phyloP scores from a whole-genome alignment of 306 rosid species.

The Boehmeria nivea region DNA sequence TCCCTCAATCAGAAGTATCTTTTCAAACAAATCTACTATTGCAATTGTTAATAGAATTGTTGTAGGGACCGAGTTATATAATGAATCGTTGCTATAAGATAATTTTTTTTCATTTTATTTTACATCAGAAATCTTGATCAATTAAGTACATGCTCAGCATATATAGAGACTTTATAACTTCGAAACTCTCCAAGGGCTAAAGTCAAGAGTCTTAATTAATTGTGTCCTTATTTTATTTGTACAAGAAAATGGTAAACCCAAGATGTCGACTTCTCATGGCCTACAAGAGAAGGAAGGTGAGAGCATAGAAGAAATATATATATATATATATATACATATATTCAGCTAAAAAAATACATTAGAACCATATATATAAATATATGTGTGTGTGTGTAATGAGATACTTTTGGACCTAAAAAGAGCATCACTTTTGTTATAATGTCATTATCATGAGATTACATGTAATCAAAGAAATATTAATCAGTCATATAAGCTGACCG shows the following conservation, averaged over 20 bases:
- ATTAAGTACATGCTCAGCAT: no score
- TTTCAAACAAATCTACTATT: no score
- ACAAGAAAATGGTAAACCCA: neutral
- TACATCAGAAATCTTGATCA: no score
- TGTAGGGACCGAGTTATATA: no score
- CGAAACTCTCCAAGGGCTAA: neutral
- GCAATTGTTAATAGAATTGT: no score
- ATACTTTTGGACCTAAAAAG: slow-evolving; percentile 14
- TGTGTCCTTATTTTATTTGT: neutral
- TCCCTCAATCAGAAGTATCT: no score
- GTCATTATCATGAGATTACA: slow-evolving; percentile 36
- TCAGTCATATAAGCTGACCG: slow-evolving; percentile 22
- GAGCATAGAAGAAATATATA: neutral
- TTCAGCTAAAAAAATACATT: neutral
- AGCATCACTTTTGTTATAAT: slow-evolving; percentile 20
- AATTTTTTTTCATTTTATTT: no score
- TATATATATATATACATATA: neutral
- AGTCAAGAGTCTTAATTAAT: slow-evolving; percentile 3
- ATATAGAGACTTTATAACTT: neutral
- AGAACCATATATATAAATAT: neutral
- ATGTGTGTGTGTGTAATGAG: no score
- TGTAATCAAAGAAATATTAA: slow-evolving; percentile 3
- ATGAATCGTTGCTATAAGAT: no score
- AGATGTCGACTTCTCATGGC: neutral
- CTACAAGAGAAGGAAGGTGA: no score